Percentiles rank a stretch among this genome's conserved stretches.
These are phyloP conservation scores for Candida germanica DNA, from an alignment of 805 yeast species.

Conservation along the genomic window DNA sequence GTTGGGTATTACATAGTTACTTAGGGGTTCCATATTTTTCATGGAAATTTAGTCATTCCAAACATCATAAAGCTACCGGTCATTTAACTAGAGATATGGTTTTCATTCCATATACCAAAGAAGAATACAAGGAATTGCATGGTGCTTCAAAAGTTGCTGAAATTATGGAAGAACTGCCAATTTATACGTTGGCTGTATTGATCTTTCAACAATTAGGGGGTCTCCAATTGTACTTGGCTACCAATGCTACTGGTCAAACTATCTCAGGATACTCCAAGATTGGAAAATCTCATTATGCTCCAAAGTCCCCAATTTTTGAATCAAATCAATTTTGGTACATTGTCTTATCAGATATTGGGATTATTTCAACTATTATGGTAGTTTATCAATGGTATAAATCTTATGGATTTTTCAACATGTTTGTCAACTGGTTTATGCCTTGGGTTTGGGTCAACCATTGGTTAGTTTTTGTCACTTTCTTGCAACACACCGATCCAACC, in stretches of 20 bases:
- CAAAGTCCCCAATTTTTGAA: constrained; percentile 54
- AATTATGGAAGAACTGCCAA: constrained; percentile 54
- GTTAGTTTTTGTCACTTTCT: constrained; percentile 60
- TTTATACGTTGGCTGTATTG: constrained; percentile 40
- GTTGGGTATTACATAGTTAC: constrained; percentile 61
- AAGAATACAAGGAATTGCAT: constrained; percentile 35
- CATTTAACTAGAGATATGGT: constrained; percentile 60
- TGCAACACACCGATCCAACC: constrained; percentile 59
- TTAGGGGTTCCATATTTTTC: constrained; percentile 58
- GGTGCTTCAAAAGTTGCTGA: constrained; percentile 40
- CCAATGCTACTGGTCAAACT: constrained; percentile 57
- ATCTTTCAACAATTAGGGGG: constrained; percentile 58
- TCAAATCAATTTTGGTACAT: constrained; percentile 53
- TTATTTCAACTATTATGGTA: constrained; percentile 39
- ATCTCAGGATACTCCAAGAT: constrained; percentile 38
- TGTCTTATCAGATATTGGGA: constrained; percentile 55
- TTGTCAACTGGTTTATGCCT: constrained; percentile 57
- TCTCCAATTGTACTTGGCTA: constrained; percentile 45
- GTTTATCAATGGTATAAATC: constrained; percentile 52
- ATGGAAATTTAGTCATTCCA: constrained; percentile 59
- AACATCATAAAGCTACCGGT: constrained; percentile 65
- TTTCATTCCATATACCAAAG: constrained; percentile 53
- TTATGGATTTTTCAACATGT: constrained; percentile 49
- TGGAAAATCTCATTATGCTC: constrained; percentile 52
- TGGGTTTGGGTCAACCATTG: constrained; percentile 62